These are phyloP conservation scores for Polyplosphaeria fusca DNA, from an alignment of 495 filamentous ascomycete genomes.

Conservation along the genomic window DNA sequence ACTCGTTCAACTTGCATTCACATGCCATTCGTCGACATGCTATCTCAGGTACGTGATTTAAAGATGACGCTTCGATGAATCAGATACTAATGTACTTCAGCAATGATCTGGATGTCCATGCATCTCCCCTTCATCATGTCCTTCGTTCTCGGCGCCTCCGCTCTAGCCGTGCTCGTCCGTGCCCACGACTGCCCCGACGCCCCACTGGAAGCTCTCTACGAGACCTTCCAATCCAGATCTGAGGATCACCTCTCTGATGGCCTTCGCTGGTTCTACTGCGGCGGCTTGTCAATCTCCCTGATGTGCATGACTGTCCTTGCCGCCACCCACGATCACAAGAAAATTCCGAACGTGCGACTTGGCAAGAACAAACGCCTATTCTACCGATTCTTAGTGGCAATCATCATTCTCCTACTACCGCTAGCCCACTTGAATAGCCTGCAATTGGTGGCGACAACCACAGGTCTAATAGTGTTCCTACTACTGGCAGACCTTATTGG, in stretches of 20 bases:
- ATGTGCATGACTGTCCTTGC: constrained; percentile 50
- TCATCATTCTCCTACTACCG: constrained; percentile 50
- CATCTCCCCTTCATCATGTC: constrained; percentile 58
- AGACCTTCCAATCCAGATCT: constrained; percentile 45
- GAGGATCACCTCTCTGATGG: constrained; percentile 46
- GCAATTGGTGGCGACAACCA: constrained; percentile 49
- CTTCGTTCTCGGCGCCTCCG: constrained; percentile 53
- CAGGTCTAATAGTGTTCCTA: constrained; percentile 47
- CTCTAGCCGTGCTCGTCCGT: constrained; percentile 53
- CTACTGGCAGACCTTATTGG: constrained; percentile 53
- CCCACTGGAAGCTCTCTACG: constrained; percentile 45
- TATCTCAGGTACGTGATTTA: constrained; percentile 38
- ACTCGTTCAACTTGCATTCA: constrained; percentile 51
- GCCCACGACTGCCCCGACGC: constrained; percentile 50
- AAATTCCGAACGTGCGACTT: constrained; percentile 44
- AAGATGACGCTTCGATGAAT: constrained; percentile 39
- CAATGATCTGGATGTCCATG: constrained; percentile 44
- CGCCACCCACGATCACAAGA: constrained; percentile 45
- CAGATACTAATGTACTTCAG: constrained; percentile 19
- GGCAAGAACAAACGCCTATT: constrained; percentile 47
- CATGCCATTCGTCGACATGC: constrained; percentile 56
- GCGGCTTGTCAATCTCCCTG: constrained; percentile 53
- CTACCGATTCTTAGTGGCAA: constrained; percentile 48
- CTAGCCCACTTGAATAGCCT: constrained; percentile 49
- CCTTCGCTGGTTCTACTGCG: constrained; percentile 59